Base-by-base conservation (phyloP, 192 early-diverging fungal species). In the Coemansia interrupta region DNA sequence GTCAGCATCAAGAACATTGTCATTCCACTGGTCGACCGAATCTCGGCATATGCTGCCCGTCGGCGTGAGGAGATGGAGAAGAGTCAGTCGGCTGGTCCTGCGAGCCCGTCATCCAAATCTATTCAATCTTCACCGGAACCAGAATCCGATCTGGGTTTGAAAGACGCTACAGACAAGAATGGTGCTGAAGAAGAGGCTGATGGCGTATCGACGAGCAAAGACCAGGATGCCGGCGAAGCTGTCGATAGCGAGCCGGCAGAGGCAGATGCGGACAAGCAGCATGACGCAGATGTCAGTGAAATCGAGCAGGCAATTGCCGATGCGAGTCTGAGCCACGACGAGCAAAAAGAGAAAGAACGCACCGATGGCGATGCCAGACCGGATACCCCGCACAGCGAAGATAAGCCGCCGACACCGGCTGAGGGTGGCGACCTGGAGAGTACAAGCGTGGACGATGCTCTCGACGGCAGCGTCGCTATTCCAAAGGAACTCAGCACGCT, bases 1-100 rank as follows among this genome's bases (percentile, higher is more conserved):
- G 95, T 99, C 41, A 96, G 96, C 73, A 90, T 98, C 24, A 99
- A 98, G 63, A 87, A 89, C 55, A 97, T 97, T 61, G 92, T 99
- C 23, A 95, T 99, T 63, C 87, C 89, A 12, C 77, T 99, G 23
- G 88, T 99, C 53, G 94, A 99, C 64, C 87, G 97, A 12, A 85
- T 99, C 38, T 87, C 95, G 11, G 87, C 86, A 3, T 97, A 92
- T 78, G 97, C 94, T 24, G 85, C 87, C 5, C 83, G 94, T 49
- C 83, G 87, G 43, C 86, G 84, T n/a, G 89, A 86, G 56, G 82
- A 81, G 50, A 60, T 80, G 36, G 67, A 72, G 39, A 73, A 79
- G 43, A 54, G 62, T 15, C 64, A 82, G 41, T 61, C 69, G 45
- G 48, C 68, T 20, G 62, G 29, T 19, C 18, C 54, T 20, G 40